Percentiles rank a stretch among this genome's conserved stretches.
phyloP scores from a whole-genome alignment of 306 rosid genomes.

The Purshia tridentata region DNA sequence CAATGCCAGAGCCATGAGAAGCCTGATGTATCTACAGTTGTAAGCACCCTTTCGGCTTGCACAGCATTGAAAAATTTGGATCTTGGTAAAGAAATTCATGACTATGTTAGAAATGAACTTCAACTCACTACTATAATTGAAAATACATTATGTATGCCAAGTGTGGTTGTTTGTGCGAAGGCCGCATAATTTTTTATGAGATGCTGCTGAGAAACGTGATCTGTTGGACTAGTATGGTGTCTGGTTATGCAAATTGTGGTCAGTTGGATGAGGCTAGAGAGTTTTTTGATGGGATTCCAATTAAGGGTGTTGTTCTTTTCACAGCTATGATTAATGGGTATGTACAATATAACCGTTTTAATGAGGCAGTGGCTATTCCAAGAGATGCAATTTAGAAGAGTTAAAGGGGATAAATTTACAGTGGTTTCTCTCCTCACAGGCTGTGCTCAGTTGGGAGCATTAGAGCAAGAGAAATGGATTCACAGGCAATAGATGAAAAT shows the following conservation, averaged over 20 bases:
- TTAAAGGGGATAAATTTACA: conserved; percentile 58
- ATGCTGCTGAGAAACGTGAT: conserved; percentile 50
- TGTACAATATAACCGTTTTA: conserved; percentile 58
- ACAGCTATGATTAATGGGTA: conserved; percentile 78
- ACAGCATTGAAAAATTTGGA: conserved; percentile 45
- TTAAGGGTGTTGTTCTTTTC: conserved; percentile 70
- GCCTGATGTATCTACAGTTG: conserved; percentile 60
- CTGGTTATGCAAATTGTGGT: conserved; percentile 61
- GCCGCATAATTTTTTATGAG: conserved; percentile 46
- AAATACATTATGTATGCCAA: conserved; percentile 65
- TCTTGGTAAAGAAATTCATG: conserved; percentile 65
- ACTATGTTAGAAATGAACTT: conserved; percentile 43
- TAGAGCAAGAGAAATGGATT: conserved; percentile 73
- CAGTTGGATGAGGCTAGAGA: conserved; percentile 58
- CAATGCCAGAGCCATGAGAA: conserved; percentile 40
- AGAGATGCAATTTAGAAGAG: conserved; percentile 55
- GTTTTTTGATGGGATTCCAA: conserved; percentile 63
- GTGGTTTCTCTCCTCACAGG: conserved; percentile 65
- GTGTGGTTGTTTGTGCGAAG: conserved; percentile 47
- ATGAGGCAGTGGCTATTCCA: conserved; percentile 60
- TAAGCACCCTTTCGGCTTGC: conserved; percentile 67
- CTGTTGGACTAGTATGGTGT: conserved; percentile 77
- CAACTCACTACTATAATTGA: conserved; percentile 42
- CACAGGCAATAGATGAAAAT: conserved; percentile 46
- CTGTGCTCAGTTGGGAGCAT: conserved; percentile 65